Percentiles rank a stretch among this genome's conserved stretches.
Conservation (phyloP, 805 yeast genomes). For the Metschnikowia aberdeeniae region DNA sequence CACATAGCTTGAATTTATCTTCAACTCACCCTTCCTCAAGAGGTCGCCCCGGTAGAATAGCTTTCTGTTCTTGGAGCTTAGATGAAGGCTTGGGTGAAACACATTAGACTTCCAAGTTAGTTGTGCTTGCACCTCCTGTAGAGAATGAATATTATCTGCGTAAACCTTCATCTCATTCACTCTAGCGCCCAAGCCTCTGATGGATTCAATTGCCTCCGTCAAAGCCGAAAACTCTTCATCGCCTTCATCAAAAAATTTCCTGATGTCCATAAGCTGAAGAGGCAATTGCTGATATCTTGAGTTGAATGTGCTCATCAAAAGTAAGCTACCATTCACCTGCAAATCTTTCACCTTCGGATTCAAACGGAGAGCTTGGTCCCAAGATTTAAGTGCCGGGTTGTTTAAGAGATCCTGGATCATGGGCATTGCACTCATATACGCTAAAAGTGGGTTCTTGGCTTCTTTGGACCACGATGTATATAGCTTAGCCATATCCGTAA, state of each 20-base stretch:
- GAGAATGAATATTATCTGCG: conserved; percentile 55
- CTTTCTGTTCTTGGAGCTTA: conserved; percentile 48
- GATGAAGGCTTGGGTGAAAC: conserved; percentile 36
- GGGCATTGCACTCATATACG: conserved; percentile 60
- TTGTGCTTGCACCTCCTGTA: conserved; percentile 50
- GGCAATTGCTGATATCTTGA: conserved; percentile 51
- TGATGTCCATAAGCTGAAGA: conserved; percentile 56
- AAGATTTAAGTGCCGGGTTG: conserved; percentile 50
- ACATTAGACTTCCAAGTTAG: conserved; percentile 49
- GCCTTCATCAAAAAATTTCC: conserved; percentile 37
- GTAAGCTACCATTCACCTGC: conserved; percentile 37
- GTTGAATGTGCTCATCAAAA: conserved; percentile 41
- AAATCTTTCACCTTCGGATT: conserved; percentile 46
- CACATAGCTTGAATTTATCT: conserved; percentile 49
- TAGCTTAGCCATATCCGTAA: conserved; percentile 50
- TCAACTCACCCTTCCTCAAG: conserved; percentile 58
- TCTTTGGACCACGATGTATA: conserved; percentile 60
- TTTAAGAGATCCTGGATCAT: conserved; percentile 53
- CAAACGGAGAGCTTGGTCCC: conserved; percentile 53
- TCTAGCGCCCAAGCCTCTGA: conserved; percentile 50
- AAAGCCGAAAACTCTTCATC: conserved; percentile 52
- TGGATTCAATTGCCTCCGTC: conserved; percentile 49
- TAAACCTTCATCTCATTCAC: conserved; percentile 61
- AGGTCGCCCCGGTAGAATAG: conserved; percentile 58
- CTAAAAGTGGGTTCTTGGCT: conserved; percentile 51